Conservation (phyloP, 768 basidiomycete genomes). For the Thelephora ganbajun region DNA sequence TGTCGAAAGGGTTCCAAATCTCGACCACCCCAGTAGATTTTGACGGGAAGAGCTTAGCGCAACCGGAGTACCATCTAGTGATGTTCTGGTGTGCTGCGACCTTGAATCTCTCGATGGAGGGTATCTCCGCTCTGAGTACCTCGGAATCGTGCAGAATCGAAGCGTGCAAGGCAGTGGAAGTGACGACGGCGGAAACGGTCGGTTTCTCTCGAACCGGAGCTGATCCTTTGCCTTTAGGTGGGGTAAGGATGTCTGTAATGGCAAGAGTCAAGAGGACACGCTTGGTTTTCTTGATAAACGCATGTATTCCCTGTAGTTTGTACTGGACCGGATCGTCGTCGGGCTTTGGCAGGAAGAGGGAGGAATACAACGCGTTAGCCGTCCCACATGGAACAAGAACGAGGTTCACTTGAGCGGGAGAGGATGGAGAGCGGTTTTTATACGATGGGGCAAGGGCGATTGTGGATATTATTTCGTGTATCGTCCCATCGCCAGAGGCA, state of each 20-base stretch:
- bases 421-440: conserved; percentile 1
- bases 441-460: conserved; percentile 16
- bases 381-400: conserved; percentile 67
- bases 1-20: conserved; percentile 42
- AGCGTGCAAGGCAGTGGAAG: conserved; percentile 78
- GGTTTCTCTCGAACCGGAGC: conserved; percentile 1
- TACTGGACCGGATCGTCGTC: conserved; percentile 20
- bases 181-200: conserved; percentile 63
- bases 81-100: conserved; percentile 69
- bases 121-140: conserved; percentile 47
- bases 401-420: conserved; percentile 21
- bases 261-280: conserved; percentile 38
- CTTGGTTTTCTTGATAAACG: conserved; percentile 25
- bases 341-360: conserved; percentile 46
- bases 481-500: conserved; percentile 83
- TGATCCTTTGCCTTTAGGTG: conserved; percentile 10
- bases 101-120: conserved; percentile 79
- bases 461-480: conserved; percentile 75
- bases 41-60: conserved; percentile 40
- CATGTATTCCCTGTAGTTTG: conserved; percentile 40
- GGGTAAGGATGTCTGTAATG: conserved; percentile 28
- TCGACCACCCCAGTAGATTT: conserved; percentile 28
- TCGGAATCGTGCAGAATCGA: conserved; percentile 77
- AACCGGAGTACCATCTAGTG: conserved; percentile 52
- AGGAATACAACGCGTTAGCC: conserved; percentile 84